Percentiles rank a stretch among this genome's conserved stretches.
These are phyloP conservation scores for Tuber microsphaerosporum DNA, from an alignment of 495 filamentous ascomycete species.

Conservation along the genomic window DNA sequence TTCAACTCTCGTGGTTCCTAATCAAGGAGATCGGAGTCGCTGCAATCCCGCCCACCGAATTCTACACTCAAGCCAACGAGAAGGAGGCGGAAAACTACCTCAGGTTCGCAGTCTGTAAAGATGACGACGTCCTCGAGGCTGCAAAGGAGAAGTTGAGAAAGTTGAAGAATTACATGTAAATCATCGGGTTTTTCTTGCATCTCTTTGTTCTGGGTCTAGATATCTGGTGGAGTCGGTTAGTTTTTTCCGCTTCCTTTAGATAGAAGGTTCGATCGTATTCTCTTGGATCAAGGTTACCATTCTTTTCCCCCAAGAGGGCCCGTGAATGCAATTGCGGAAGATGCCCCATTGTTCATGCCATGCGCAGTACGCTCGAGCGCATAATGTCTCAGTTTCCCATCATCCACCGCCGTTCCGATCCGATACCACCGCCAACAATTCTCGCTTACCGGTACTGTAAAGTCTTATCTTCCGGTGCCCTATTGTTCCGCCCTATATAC, in stretches of 20 bases:
- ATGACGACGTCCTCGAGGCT: conserved; percentile 77
- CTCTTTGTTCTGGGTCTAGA: not conserved
- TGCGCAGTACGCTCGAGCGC: not conserved
- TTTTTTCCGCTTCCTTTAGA: not conserved
- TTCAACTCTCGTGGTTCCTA: conserved; percentile 88
- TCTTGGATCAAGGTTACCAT: not conserved
- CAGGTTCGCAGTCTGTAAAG: conserved; percentile 93
- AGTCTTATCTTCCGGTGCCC: not conserved
- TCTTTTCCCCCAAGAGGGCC: not conserved
- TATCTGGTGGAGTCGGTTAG: not conserved
- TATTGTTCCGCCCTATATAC: not conserved
- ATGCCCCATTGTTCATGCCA: not conserved
- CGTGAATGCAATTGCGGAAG: not conserved
- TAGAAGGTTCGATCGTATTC: not conserved
- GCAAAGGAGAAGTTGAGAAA: conserved; percentile 84
- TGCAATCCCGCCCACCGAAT: conserved; percentile 92
- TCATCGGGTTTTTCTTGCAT: not conserved
- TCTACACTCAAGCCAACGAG: conserved; percentile 77
- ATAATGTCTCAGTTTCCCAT: not conserved
- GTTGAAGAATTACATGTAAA: conserved; percentile 52
- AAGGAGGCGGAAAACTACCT: conserved; percentile 86
- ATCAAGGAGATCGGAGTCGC: conserved; percentile 95
- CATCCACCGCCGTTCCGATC: not conserved
- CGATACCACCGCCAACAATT: not conserved
- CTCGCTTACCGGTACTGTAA: not conserved